phyloP scores from a whole-genome alignment of 768 basidiomycete species.

The Calocybe gangraenosa region DNA sequence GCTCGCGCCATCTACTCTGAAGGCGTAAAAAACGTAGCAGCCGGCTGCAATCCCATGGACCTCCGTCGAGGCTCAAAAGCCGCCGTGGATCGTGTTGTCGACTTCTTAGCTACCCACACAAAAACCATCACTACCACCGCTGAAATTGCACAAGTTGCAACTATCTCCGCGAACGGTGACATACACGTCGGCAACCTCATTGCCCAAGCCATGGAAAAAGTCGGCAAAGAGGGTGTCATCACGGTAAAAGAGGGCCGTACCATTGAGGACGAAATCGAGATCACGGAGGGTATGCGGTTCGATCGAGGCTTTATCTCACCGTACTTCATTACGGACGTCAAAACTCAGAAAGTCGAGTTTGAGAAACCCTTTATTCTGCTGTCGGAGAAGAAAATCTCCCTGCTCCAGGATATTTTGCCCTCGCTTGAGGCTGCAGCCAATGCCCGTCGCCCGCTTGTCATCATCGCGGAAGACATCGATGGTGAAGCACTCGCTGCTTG shows the following conservation, averaged over 20 bases:
- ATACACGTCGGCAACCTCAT: constrained; percentile 90
- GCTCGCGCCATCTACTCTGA: constrained; percentile 97
- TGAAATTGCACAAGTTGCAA: constrained; percentile 99
- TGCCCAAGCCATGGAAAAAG: constrained; percentile 99
- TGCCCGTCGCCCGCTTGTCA: constrained; percentile 83
- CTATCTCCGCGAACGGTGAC: constrained; percentile 83
- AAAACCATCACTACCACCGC: constrained; percentile 95
- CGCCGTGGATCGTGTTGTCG: constrained; percentile 92
- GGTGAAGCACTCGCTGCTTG: constrained; percentile 97
- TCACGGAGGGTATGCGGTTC: constrained; percentile 99
- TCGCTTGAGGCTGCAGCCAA: constrained; percentile 80
- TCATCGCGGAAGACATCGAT: constrained; percentile 97
- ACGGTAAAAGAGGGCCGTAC: constrained; percentile 99
- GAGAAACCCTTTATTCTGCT: constrained; percentile 95
- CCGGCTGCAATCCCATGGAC: constrained; percentile 99
- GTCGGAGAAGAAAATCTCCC: constrained; percentile 96
- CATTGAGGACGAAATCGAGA: constrained; percentile 98
- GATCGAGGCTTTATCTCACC: constrained; percentile 98
- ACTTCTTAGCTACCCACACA: constrained; percentile 83
- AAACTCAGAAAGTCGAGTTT: constrained; percentile 92
- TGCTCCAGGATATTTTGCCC: constrained; percentile 92
- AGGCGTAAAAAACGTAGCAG: constrained; percentile 98
- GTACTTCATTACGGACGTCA: constrained; percentile 98
- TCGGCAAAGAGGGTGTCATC: constrained; percentile 99
- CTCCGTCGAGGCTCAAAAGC: constrained; percentile 97